Evolutionary conservation across 768 basidiomycete genomes (phyloP).

Genomic region (Brasilioporus rufonigricans): DNA sequence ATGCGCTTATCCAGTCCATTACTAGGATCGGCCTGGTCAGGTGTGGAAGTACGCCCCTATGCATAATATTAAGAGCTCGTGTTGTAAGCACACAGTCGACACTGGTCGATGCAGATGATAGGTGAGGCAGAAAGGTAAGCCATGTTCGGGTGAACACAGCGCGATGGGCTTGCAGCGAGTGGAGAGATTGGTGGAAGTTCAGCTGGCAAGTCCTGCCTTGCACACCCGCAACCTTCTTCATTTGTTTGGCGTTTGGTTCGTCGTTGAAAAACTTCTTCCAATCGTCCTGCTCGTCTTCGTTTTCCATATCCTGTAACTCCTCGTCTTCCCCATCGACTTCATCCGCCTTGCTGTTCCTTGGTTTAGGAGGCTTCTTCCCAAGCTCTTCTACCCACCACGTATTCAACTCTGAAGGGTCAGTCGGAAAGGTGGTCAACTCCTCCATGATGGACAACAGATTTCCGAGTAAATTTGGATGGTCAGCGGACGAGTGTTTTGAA

Average conservation of each 20-base stretch:
- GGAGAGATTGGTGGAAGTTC: conserved; percentile 74
- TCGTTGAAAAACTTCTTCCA: conserved; percentile 89
- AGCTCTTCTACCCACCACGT: conserved; percentile 79
- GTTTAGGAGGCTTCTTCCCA: conserved; percentile 51
- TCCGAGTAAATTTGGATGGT: conserved; percentile 41
- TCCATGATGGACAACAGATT: conserved; percentile 67
- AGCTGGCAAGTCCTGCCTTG: conserved; percentile 56
- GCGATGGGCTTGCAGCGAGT: conserved; percentile 72
- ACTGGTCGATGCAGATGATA: conserved; percentile 40
- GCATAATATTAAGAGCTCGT: conserved; percentile 73
- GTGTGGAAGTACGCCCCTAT: conserved; percentile 80
- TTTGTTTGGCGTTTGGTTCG: conserved; percentile 37
- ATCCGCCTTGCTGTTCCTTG: conserved; percentile 42
- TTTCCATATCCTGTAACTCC: conserved; percentile 32
- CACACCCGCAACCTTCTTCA: conserved; percentile 37
- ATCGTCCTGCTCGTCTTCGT: conserved; percentile 49
- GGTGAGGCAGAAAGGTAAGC: conserved; percentile 64
- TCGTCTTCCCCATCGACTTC: conserved; percentile 35
- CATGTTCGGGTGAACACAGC: conserved; percentile 82
- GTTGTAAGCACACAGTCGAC: conserved; percentile 41
- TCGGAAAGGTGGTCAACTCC: conserved; percentile 70
- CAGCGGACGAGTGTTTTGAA: conserved; percentile 25
- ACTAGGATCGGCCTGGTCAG: conserved; percentile 71
- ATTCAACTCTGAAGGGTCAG: conserved; percentile 62
- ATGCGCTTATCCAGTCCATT: conserved; percentile 91